phyloP scores from a whole-genome alignment of 2,329 filamentous ascomycete species.

The Metarhizium anisopliae region DNA sequence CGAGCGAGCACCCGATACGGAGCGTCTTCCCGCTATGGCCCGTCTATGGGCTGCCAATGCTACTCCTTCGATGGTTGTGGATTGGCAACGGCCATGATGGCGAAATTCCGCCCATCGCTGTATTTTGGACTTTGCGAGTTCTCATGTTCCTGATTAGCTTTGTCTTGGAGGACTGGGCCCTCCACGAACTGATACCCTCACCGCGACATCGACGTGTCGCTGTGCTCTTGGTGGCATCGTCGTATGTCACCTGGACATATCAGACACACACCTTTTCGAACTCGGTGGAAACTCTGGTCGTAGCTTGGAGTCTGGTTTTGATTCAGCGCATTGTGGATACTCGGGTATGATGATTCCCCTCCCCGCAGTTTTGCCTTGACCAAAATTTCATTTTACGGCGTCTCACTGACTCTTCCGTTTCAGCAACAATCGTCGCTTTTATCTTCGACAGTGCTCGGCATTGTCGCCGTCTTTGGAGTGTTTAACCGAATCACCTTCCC shows the following conservation, averaged over 20 bases:
- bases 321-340: slow-evolving; percentile 77
- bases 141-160: slow-evolving; percentile 95
- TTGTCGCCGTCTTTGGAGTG: slow-evolving; percentile 73
- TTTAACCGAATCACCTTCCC: slow-evolving; percentile 98
- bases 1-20: slow-evolving; percentile 75
- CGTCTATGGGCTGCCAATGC: slow-evolving; percentile 89
- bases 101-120: slow-evolving; percentile 70
- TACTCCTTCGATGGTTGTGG: slow-evolving; percentile 86
- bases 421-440: slow-evolving; percentile 68
- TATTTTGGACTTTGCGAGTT: slow-evolving; percentile 82
- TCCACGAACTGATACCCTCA: slow-evolving; percentile 80
- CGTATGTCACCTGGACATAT: slow-evolving; percentile 98
- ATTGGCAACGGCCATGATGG: slow-evolving; percentile 70
- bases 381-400: background rate
- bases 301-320: slow-evolving; percentile 88
- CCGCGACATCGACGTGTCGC: slow-evolving; percentile 63
- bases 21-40: slow-evolving; percentile 97
- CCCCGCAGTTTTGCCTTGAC: slow-evolving; percentile 9
- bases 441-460: slow-evolving; percentile 68
- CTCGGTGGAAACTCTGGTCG: slow-evolving; percentile 85
- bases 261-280: slow-evolving; percentile 99
- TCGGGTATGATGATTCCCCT: slow-evolving; percentile 43
- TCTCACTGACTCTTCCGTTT: background rate
- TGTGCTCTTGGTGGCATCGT: slow-evolving; percentile 81
- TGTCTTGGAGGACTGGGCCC: slow-evolving; percentile 94